phyloP scores from a whole-genome alignment of 1,139 yeast species.

The Candida smagusa region DNA sequence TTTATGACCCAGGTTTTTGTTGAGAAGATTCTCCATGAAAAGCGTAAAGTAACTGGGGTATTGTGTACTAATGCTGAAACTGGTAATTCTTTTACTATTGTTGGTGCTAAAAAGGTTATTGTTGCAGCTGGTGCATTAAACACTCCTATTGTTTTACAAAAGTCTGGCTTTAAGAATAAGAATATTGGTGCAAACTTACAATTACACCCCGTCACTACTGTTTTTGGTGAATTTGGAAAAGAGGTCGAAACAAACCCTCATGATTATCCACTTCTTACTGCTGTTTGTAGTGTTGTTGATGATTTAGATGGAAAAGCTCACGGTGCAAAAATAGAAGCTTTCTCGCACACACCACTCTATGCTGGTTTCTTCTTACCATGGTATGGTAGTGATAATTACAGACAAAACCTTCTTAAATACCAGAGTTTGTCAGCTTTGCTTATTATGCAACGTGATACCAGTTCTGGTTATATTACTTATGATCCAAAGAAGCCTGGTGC shows the following conservation, averaged over 20 bases:
- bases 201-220: constrained; percentile 48
- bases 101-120: constrained; percentile 47
- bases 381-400: constrained; percentile 32
- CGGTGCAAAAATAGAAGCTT: constrained; percentile 55
- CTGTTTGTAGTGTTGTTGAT: constrained; percentile 48
- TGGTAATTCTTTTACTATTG: constrained; percentile 32
- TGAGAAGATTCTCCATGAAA: constrained; percentile 32
- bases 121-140: constrained; percentile 51
- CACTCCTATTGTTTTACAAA: constrained; percentile 49
- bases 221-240: constrained; percentile 43
- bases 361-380: constrained; percentile 44
- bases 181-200: constrained; percentile 54
- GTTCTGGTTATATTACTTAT: constrained; percentile 38
- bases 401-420: constrained; percentile 37
- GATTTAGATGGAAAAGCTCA: constrained; percentile 56
- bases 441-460: constrained; percentile 48
- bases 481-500: constrained; percentile 37
- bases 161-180: constrained; percentile 52
- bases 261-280: constrained; percentile 48
- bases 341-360: constrained; percentile 46
- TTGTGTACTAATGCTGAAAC: constrained; percentile 30
- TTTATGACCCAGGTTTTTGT: constrained; percentile 51
- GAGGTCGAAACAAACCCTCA: constrained; percentile 34
- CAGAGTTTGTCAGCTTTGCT: constrained; percentile 42
- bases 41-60: constrained; percentile 47